Evolutionary conservation across 2,329 filamentous ascomycete species (phyloP).

Genomic region (Phaeosphaeriaceae sp.): DNA sequence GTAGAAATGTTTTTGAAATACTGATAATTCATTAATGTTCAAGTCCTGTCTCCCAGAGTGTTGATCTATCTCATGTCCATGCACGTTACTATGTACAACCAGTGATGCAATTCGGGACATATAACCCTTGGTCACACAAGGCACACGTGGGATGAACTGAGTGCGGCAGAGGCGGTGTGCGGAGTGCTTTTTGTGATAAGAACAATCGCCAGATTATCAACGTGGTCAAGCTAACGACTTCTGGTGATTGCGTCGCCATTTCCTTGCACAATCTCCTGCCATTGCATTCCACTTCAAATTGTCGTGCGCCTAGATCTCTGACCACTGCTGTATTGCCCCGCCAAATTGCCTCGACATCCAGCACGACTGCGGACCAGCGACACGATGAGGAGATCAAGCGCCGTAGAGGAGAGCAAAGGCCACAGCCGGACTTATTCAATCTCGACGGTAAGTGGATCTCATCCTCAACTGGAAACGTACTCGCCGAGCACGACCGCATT

Average conservation of each 20-base stretch:
- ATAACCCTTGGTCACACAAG: not conserved
- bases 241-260: conserved; percentile 7
- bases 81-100: no score
- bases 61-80: no score
- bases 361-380: conserved; percentile 6
- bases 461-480: conserved; percentile 11
- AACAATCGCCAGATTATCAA: conserved; percentile 5
- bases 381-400: conserved; percentile 1
- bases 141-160: conserved; percentile 7
- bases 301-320: no score
- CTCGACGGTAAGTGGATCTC: conserved; percentile 41
- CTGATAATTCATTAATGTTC: conserved; percentile 4
- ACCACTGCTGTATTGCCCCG: conserved; percentile 16
- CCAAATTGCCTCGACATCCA: conserved; percentile 4
- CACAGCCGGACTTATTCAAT: conserved; percentile 46
- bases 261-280: conserved; percentile 9
- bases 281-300: not conserved
- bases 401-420: conserved; percentile 21
- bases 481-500: conserved; percentile 25
- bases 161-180: conserved; percentile 26
- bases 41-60: not conserved
- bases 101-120: no score
- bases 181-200: conserved; percentile 22
- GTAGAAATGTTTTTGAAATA: conserved; percentile 2
- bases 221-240: conserved; percentile 13